Evolutionary conservation across 139 green algal genomes (phyloP).

Genomic region (Desmodesmus armatus): DNA sequence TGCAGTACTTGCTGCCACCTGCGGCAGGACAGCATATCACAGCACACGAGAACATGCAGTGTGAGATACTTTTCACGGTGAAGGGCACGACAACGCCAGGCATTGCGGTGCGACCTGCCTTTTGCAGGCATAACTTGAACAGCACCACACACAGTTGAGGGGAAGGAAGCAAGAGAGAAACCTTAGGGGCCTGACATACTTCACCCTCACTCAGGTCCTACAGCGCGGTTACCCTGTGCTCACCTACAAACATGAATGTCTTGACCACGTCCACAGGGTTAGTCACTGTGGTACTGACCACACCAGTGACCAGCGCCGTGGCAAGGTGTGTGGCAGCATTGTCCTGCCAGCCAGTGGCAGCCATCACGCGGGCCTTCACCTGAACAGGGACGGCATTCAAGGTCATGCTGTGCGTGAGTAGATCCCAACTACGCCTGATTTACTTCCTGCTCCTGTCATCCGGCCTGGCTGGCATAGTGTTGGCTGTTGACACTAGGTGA

Average conservation of each 20-base stretch:
- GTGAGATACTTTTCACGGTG: not conserved
- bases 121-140: not conserved
- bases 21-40: not conserved
- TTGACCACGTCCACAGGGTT: slow-evolving; percentile 82
- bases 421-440: no score
- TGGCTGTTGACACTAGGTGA: no score
- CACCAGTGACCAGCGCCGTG: slow-evolving; percentile 64
- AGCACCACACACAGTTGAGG: no score
- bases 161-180: no score
- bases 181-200: no score
- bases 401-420: no score
- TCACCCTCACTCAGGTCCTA: no score
- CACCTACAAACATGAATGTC: slow-evolving; percentile 71
- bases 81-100: not conserved
- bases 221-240: no score
- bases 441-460: no score
- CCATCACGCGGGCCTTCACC: slow-evolving; percentile 60
- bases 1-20: slow-evolving; percentile 45
- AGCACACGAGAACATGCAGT: not conserved
- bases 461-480: no score
- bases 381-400: no score
- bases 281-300: slow-evolving; percentile 77
- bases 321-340: slow-evolving; percentile 53
- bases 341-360: slow-evolving; percentile 53
- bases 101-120: no score